Evolutionary conservation across 1,139 yeast species (phyloP), one percentile per base, ranked within the genome.

Genomic region (Pichia sp.): DNA sequence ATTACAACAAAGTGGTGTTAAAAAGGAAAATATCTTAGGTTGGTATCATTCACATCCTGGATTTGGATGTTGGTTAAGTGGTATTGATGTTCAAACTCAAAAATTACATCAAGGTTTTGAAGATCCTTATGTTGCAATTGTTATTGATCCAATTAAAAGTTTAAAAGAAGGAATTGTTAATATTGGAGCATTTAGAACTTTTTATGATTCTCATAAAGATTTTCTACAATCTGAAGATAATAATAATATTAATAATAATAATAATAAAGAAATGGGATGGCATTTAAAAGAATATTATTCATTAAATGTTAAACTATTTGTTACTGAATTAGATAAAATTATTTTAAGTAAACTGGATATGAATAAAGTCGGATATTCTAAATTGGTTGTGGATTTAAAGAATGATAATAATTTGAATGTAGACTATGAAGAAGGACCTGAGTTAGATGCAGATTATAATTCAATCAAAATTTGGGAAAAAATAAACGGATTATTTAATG

Each of bases 1-100:
- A 37, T 51, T 58, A 39, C 73, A 81, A 60, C 78, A 82, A 52
- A 71, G 70, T 42, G 51, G 50, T 2, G 79, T 78, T 7, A 70
- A 82, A 30, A 76, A 75, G 46, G 80, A 74, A 51, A 78, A 86
- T 58, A 85, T 92, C 36, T 88, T 89, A 18, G 97, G 97, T 7
- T 86, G 95, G 95, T 86, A 90, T 66, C 96, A 92, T 66, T 89
- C 97, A 3, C 98, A 92, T 66, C 97, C 97, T 0, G 97, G 97
- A 0, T 92, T 89, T 65, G 97, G 97, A 39, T 86, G 96, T 64
- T 86, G 96, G 95, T 68, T 89, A 40, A 82, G 92, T 53, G 94
- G 92, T 25, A 88, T 89, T 44, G 97, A 89, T 66, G 94, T 89
- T 33, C 81, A 86, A 48, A 89, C 97, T 0, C 96, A 92, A 63